phyloP scores from a whole-genome alignment of 2,329 filamentous ascomycete genomes.

The Stagonosporopsis rhizophila region DNA sequence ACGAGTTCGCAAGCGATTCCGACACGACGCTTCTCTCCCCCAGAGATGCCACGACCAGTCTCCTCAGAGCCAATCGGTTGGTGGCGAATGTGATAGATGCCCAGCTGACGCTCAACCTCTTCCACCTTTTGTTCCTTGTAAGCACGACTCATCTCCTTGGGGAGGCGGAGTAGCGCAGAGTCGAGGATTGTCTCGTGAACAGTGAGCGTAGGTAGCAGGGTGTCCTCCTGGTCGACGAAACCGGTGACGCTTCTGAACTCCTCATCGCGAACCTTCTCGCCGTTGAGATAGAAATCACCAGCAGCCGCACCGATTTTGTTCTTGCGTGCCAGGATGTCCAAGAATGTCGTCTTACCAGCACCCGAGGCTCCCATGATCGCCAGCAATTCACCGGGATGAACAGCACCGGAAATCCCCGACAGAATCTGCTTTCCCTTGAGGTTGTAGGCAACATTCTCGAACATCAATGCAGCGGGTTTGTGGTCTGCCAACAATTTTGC shows the following conservation, averaged over 20 bases:
- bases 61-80: conserved; percentile 97
- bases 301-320: conserved; percentile 84
- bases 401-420: conserved; percentile 78
- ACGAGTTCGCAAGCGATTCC: conserved; percentile 98
- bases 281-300: conserved; percentile 91
- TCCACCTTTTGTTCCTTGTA: conserved; percentile 91
- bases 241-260: conserved; percentile 93
- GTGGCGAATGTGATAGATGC: conserved; percentile 91
- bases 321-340: conserved; percentile 95
- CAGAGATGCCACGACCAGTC: conserved; percentile 92
- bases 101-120: conserved; percentile 94
- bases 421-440: conserved; percentile 90
- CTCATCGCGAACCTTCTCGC: conserved; percentile 81
- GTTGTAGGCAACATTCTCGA: conserved; percentile 84
- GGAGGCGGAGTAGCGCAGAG: conserved; percentile 89
- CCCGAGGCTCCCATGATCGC: conserved; percentile 99
- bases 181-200: conserved; percentile 98
- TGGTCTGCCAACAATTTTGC: conserved; percentile 89
- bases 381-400: conserved; percentile 93
- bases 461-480: conserved; percentile 86
- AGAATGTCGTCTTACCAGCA: conserved; percentile 94
- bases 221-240: conserved; percentile 98
- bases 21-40: conserved; percentile 93
- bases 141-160: conserved; percentile 83
- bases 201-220: conserved; percentile 92